Evolutionary conservation across 2,329 filamentous ascomycete genomes (phyloP).

Genomic region (Orbilia oligospora): DNA sequence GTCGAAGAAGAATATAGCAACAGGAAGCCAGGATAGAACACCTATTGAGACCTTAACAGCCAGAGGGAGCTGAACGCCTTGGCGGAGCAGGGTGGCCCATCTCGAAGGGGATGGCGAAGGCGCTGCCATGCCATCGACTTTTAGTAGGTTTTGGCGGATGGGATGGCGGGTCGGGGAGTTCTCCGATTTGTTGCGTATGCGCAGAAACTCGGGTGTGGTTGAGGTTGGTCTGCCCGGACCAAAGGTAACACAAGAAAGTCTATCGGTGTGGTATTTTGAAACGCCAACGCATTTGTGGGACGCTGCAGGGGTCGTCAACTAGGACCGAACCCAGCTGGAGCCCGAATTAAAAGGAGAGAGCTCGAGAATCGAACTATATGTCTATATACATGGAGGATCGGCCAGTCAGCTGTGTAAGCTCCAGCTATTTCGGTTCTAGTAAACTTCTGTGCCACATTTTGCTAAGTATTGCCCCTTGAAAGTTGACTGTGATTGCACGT

Average conservation of each 20-base stretch:
- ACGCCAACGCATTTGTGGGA: constrained; percentile 33
- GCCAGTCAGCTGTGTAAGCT: no score
- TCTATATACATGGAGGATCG: no score
- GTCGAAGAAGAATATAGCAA: constrained; percentile 75
- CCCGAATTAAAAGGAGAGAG: no score
- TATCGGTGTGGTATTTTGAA: constrained; percentile 15
- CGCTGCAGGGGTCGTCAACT: neutral
- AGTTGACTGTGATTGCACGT: constrained; percentile 4
- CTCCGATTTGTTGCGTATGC: no score
- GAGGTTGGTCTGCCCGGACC: neutral
- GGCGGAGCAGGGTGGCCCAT: neutral
- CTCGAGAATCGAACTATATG: no score
- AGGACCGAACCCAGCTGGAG: no score
- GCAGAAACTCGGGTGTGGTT: constrained; percentile 4
- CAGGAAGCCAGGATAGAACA: constrained; percentile 75
- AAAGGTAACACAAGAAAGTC: constrained; percentile 57
- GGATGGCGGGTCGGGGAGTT: neutral
- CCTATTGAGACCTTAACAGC: constrained; percentile 67
- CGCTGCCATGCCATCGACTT: constrained; percentile 3
- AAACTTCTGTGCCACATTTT: no score
- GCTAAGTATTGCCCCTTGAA: neutral
- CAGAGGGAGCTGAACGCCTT: constrained; percentile 17
- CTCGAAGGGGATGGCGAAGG: constrained; percentile 7
- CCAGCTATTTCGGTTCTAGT: no score
- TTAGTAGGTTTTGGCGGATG: constrained; percentile 27